These are phyloP conservation scores for Torulaspora maleeae DNA, from an alignment of 805 yeast genomes.

Conservation along the genomic window DNA sequence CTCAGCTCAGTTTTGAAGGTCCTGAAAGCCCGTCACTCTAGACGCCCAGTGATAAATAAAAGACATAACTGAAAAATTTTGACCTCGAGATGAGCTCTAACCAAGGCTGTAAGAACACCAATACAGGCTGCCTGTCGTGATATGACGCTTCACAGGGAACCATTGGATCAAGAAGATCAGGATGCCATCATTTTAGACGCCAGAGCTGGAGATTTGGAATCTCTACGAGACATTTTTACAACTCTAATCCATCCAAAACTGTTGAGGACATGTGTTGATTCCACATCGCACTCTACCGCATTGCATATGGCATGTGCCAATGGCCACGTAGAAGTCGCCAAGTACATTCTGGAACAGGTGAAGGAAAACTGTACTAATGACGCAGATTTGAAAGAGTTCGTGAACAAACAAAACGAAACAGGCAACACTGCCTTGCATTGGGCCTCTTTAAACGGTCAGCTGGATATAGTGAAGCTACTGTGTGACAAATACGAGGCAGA, in stretches of 20 bases:
- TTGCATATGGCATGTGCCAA: constrained; percentile 95
- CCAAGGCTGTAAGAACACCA: not conserved
- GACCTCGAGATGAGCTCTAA: constrained; percentile 11
- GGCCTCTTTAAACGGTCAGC: constrained; percentile 88
- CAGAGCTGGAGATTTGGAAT: constrained; percentile 80
- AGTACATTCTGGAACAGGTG: constrained; percentile 50
- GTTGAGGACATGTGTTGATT: constrained; percentile 52
- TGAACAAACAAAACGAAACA: constrained; percentile 58
- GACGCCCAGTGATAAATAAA: not conserved
- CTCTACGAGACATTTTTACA: constrained; percentile 62
- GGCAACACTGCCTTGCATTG: constrained; percentile 96
- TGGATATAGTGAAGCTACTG: constrained; percentile 60
- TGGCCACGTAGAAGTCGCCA: constrained; percentile 71
- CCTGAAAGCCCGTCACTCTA: constrained; percentile 6
- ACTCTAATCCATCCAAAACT: constrained; percentile 46
- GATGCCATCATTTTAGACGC: constrained; percentile 80
- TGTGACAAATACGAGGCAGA: constrained; percentile 76
- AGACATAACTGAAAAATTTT: constrained; percentile 7
- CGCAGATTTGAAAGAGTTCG: constrained; percentile 43
- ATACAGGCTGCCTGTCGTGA: not conserved
- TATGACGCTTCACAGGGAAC: constrained; percentile 33
- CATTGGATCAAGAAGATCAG: constrained; percentile 64
- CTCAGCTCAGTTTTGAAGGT: not conserved
- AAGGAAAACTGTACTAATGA: constrained; percentile 20
- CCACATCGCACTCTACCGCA: constrained; percentile 63